Evolutionary conservation across 192 early-diverging fungal species (phyloP), one percentile per base, ranked within the genome.

Genomic region (Mortierella antarctica): DNA sequence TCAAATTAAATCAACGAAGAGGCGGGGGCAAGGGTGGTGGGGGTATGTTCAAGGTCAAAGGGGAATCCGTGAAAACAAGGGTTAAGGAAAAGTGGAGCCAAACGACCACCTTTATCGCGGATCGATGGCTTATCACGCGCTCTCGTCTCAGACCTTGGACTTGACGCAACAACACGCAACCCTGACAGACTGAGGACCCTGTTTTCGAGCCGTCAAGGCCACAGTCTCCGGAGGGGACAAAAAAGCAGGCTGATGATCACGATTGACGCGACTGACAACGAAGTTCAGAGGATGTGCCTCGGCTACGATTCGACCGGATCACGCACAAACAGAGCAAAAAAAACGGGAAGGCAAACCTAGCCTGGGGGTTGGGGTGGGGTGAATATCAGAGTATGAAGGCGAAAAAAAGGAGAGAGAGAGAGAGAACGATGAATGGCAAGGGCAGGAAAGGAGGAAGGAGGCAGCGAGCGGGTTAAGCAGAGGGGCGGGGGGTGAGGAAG

Each of bases 31-130:
- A 61, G 31, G 31, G 31, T n/a, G n/a, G n/a, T 39, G 20, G 23
- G 6, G 6, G 21, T 8, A 2, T 48, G 9, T 54, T 65, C 51
- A 54, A 54, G 51, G 49, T 65, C 49, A 65, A 54, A 65, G 65
- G 44, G 57, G 65, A 67, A 65, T 57, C 21, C 4, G 5, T 31
- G 47, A 67, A 65, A 65, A 54, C 53, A 57, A 67, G 65, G 65
- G 65, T 67, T n/a, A 59, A 67, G 21, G 50, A 31, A 31, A 31
- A 31, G 31, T 20, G 14, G 54, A 23, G 18, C 54, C 54, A 59
- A 58, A 57, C 39, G 39, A 58, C 21, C 21, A 58, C 21, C 21
- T 13, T 39, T 6, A 58, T 17, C 31, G 41, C 31, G 41, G 41
- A 41, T 41, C 57, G 39, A 40, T 23, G 57, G 57, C 31, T 40